Percentiles rank a stretch among this genome's conserved stretches.
phyloP scores from a whole-genome alignment of 2,329 filamentous ascomycete genomes.

The Thelonectria olida region DNA sequence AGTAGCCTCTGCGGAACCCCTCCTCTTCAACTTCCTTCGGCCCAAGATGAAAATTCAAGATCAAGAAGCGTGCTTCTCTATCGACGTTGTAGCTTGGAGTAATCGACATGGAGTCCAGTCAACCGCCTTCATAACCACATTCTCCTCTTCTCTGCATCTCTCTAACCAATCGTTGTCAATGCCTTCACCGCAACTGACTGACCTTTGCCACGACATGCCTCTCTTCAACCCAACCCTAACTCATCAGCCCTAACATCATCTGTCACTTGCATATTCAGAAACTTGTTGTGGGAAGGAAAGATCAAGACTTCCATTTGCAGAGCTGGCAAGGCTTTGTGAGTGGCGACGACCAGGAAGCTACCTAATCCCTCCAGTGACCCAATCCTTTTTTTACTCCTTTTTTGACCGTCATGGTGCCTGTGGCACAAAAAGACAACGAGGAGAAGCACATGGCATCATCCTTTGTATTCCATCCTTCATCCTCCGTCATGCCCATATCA shows the following conservation, averaged over 20 bases:
- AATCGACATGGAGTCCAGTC: neutral
- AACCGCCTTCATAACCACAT: neutral
- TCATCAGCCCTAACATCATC: neutral
- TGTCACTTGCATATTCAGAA: constrained; percentile 6
- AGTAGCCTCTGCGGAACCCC: neutral
- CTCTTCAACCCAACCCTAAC: neutral
- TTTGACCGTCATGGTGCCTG: constrained; percentile 33
- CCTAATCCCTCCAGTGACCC: constrained; percentile 32
- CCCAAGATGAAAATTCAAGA: neutral
- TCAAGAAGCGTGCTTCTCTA: neutral
- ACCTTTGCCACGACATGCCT: neutral
- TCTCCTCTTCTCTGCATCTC: neutral
- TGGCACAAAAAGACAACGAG: constrained; percentile 28
- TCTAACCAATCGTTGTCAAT: neutral
- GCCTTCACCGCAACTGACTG: constrained; percentile 1
- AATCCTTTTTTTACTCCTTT: constrained; percentile 40
- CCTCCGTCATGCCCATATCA: constrained; percentile 33
- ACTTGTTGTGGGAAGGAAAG: constrained; percentile 33
- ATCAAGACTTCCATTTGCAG: constrained; percentile 41
- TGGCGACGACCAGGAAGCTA: constrained; percentile 39
- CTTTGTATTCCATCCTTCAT: constrained; percentile 28
- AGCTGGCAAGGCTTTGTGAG: constrained; percentile 33
- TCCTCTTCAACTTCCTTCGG: neutral
- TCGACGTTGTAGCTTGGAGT: neutral
- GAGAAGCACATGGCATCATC: constrained; percentile 26